Evolutionary conservation across 441 rosid genomes (phyloP).

Genomic region (Geranium incanum): DNA sequence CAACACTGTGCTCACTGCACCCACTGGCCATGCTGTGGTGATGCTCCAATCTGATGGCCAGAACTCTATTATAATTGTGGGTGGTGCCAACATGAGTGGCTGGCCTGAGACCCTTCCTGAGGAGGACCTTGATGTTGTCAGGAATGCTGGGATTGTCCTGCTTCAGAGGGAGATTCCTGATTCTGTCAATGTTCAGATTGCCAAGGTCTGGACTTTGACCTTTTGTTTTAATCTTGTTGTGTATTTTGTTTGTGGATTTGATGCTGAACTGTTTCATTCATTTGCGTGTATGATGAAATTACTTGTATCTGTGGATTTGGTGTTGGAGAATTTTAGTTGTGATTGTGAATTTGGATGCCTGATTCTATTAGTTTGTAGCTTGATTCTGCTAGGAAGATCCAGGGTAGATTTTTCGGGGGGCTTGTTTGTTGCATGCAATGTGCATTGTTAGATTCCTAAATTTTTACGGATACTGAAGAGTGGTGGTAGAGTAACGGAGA

Average conservation of each 20-base stretch:
- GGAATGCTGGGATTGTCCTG: slow-evolving; percentile 70
- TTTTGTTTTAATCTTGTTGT: neutral
- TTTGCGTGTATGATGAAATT: too few relatives aligned
- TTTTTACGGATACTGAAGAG: too few relatives aligned
- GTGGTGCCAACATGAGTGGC: slow-evolving; percentile 71
- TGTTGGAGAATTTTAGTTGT: too few relatives aligned
- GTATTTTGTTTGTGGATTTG: neutral
- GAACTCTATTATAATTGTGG: slow-evolving; percentile 81
- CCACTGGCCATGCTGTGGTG: slow-evolving; percentile 93
- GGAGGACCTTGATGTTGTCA: slow-evolving; percentile 52
- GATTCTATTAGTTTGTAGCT: too few relatives aligned
- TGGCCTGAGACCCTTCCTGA: slow-evolving; percentile 59
- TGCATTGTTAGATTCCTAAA: too few relatives aligned
- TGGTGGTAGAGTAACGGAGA: neutral
- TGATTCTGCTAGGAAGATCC: too few relatives aligned
- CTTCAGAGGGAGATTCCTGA: slow-evolving; percentile 91
- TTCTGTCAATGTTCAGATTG: slow-evolving; percentile 72
- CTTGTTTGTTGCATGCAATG: too few relatives aligned
- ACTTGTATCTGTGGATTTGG: too few relatives aligned
- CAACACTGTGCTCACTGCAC: slow-evolving; percentile 35
- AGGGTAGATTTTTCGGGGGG: too few relatives aligned
- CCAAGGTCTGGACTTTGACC: slow-evolving; percentile 42
- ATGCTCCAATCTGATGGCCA: slow-evolving; percentile 81
- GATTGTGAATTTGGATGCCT: too few relatives aligned
- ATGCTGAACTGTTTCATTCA: neutral